phyloP scores from a whole-genome alignment of 1,139 yeast species.

The Geotrichum australiense region DNA sequence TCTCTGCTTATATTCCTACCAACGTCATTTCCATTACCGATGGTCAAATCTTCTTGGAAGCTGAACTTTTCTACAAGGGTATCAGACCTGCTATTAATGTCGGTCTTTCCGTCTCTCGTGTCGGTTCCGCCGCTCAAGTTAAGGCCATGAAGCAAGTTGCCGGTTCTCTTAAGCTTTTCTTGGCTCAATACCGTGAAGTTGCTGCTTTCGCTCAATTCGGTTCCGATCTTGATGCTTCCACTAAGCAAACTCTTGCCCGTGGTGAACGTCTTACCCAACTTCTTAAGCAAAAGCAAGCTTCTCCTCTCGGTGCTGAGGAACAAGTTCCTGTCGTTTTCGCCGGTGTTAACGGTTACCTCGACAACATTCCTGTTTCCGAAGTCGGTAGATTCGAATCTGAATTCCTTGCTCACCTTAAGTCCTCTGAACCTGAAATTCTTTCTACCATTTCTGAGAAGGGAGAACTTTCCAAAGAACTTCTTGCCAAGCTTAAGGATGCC shows the following conservation, averaged over 20 bases:
- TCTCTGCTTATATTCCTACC: constrained; percentile 95
- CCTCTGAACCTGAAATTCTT: constrained; percentile 81
- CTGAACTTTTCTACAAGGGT: constrained; percentile 99
- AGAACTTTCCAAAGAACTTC: constrained; percentile 79
- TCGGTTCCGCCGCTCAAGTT: constrained; percentile 99
- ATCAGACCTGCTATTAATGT: constrained; percentile 99
- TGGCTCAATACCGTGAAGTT: constrained; percentile 99
- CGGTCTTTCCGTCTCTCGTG: constrained; percentile 99
- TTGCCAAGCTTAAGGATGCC: constrained; percentile 82
- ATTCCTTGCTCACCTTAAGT: constrained; percentile 78
- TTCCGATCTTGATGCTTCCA: constrained; percentile 99
- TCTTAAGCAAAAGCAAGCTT: constrained; percentile 95
- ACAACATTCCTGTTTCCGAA: constrained; percentile 74
- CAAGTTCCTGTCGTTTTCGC: constrained; percentile 98
- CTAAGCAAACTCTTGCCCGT: constrained; percentile 98
- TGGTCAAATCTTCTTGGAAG: constrained; percentile 98
- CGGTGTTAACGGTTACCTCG: constrained; percentile 97
- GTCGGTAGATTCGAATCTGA: constrained; percentile 88
- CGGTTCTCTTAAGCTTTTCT: constrained; percentile 99
- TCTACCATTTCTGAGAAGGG: constrained; percentile 83
- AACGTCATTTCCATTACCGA: constrained; percentile 96
- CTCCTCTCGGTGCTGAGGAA: constrained; percentile 97
- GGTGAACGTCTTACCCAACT: constrained; percentile 99
- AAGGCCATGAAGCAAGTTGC: constrained; percentile 99
- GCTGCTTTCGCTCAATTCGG: constrained; percentile 99